These are phyloP conservation scores for Populus ilicifolia DNA, from an alignment of 345 rosid species.

Conservation along the genomic window DNA sequence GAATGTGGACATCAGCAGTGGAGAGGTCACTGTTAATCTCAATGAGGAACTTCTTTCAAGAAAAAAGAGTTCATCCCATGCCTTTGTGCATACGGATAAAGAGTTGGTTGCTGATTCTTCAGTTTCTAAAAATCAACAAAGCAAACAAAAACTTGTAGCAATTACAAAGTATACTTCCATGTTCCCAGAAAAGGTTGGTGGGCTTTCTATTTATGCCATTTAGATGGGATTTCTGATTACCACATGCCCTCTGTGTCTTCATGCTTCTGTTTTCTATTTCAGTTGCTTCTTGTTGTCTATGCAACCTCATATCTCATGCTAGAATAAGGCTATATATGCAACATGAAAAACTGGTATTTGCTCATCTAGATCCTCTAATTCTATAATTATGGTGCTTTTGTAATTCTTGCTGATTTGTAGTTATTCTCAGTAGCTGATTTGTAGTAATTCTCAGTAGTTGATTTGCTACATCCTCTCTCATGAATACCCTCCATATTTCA, in stretches of 20 bases:
- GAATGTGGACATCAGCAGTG: constrained; percentile 60
- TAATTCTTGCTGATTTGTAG: too few relatives aligned
- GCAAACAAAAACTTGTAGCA: constrained; percentile 42
- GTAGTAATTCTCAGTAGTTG: too few relatives aligned
- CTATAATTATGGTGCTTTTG: too few relatives aligned
- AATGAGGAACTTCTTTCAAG: constrained; percentile 69
- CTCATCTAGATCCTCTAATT: not conserved
- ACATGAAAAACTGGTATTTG: not conserved
- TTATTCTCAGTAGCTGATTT: too few relatives aligned
- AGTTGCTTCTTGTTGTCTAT: not conserved
- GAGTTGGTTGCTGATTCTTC: constrained; percentile 29
- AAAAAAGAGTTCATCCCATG: constrained; percentile 45
- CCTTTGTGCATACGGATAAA: constrained; percentile 36
- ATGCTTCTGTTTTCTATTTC: not conserved
- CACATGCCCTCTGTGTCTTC: not conserved
- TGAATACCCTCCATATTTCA: too few relatives aligned
- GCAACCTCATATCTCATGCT: too few relatives aligned
- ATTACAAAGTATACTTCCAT: constrained; percentile 55
- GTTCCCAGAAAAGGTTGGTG: constrained; percentile 87
- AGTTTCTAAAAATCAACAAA: constrained; percentile 39
- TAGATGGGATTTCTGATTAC: not conserved
- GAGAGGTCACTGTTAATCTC: constrained; percentile 64
- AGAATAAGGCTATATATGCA: not conserved
- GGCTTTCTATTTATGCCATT: constrained; percentile 1
- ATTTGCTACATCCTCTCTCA: too few relatives aligned